Percentiles rank a stretch among this genome's conserved stretches.
These are phyloP conservation scores for Verticillium klebahnii DNA, from an alignment of 2,329 filamentous ascomycete genomes.

Conservation along the genomic window DNA sequence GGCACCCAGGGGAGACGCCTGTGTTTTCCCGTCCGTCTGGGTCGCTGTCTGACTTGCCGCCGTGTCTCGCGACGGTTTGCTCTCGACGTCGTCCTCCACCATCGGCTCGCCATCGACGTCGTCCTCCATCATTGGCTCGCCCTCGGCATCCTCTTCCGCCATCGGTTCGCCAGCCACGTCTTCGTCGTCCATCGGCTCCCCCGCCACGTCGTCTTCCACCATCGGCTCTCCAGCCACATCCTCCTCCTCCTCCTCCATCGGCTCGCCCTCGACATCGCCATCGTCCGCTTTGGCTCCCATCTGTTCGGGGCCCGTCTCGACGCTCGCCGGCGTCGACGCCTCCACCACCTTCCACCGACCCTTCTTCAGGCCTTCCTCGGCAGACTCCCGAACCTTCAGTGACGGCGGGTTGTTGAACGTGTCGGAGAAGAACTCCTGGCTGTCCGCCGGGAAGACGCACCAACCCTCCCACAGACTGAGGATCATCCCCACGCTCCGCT, in stretches of 20 bases:
- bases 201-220: conserved; percentile 32
- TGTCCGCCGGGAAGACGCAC: conserved; percentile 69
- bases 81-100: conserved; percentile 42
- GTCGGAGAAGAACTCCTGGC: conserved; percentile 65
- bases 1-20: conserved; percentile 17
- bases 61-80: conserved; percentile 32
- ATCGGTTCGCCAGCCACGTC: conserved; percentile 40
- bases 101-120: conserved; percentile 31
- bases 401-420: conserved; percentile 68
- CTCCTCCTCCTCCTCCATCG: conserved; percentile 26
- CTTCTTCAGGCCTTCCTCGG: conserved; percentile 27
- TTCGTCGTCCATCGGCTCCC: conserved; percentile 36
- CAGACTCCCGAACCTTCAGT: conserved; percentile 22
- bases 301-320: background rate
- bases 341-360: conserved; percentile 50
- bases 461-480: conserved; percentile 68
- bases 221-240: conserved; percentile 41
- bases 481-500: conserved; percentile 66
- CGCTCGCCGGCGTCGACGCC: conserved; percentile 15
- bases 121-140: conserved; percentile 35
- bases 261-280: conserved; percentile 32
- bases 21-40: conserved; percentile 8
- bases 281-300: conserved; percentile 33
- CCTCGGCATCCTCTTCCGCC: conserved; percentile 38
- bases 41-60: conserved; percentile 29